Conservation (phyloP, 257 asterid species). For the Plantago elongata region DNA sequence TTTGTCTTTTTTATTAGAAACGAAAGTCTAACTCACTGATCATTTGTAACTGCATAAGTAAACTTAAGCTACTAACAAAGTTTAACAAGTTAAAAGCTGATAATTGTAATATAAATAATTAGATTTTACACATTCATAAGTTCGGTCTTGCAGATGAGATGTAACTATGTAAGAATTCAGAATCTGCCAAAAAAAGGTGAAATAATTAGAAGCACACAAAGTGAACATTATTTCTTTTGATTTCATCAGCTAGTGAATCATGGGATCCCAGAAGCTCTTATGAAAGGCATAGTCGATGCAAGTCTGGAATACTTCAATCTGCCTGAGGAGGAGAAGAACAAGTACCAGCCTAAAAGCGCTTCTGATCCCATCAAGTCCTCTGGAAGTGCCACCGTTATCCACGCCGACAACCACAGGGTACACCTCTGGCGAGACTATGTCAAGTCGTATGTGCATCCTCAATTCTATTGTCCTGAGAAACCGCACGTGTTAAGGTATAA, state of each 20-base stretch:
- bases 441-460: conserved; percentile 36
- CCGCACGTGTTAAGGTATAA: conserved; percentile 23
- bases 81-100: too few relatives aligned
- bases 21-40: too few relatives aligned
- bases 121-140: too few relatives aligned
- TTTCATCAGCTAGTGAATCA: conserved; percentile 22
- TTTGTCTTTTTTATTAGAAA: too few relatives aligned
- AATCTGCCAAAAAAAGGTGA: too few relatives aligned
- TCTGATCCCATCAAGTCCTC: conserved; percentile 34
- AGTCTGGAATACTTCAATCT: conserved; percentile 26
- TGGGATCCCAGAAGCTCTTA: conserved; percentile 23
- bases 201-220: too few relatives aligned
- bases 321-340: conserved; percentile 22
- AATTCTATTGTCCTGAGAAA: conserved; percentile 32
- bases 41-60: too few relatives aligned
- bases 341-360: conserved; percentile 24
- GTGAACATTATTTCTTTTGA: too few relatives aligned
- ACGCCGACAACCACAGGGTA: conserved; percentile 17
- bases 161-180: too few relatives aligned
- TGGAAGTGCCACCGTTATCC: conserved; percentile 23
- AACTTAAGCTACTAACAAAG: too few relatives aligned
- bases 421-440: conserved; percentile 40
- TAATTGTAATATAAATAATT: too few relatives aligned
- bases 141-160: too few relatives aligned
- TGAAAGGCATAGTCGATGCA: conserved; percentile 14